Conservation (phyloP, 164 flowering plant species). For the Vitis cinerea region DNA sequence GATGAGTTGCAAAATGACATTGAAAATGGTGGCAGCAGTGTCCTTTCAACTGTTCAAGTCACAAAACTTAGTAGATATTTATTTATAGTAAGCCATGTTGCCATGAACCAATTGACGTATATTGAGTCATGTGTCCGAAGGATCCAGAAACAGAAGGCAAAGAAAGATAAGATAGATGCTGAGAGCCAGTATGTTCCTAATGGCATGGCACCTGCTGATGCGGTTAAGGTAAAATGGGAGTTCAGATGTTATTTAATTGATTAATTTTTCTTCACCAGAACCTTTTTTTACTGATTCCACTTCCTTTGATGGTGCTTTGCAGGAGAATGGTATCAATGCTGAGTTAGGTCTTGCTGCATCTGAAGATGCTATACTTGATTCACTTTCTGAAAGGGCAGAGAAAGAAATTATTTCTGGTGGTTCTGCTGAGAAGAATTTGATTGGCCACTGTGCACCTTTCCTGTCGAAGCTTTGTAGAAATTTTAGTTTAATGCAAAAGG, state of each 20-base stretch:
- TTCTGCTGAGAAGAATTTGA: slow-evolving; percentile 57
- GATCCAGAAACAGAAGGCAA: slow-evolving; percentile 74
- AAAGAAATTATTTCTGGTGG: slow-evolving; percentile 78
- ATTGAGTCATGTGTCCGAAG: slow-evolving; percentile 78
- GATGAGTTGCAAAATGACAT: slow-evolving; percentile 37
- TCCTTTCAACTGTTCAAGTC: slow-evolving; percentile 54
- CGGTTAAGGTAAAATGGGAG: slow-evolving; percentile 38
- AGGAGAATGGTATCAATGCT: slow-evolving; percentile 79
- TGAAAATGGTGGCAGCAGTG: slow-evolving; percentile 20
- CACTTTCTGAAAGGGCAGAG: slow-evolving; percentile 78
- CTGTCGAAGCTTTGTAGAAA: slow-evolving; percentile 87
- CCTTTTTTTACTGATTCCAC: too few relatives aligned
- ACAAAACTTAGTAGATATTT: slow-evolving; percentile 75
- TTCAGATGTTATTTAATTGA: slow-evolving; percentile 1
- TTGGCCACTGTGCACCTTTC: slow-evolving; percentile 79
- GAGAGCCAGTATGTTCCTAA: slow-evolving; percentile 29
- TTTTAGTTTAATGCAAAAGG: slow-evolving; percentile 85
- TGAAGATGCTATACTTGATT: slow-evolving; percentile 83
- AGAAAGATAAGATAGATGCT: slow-evolving; percentile 38
- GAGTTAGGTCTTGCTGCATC: slow-evolving; percentile 91
- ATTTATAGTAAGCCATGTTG: slow-evolving; percentile 78
- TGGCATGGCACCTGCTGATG: slow-evolving; percentile 21
- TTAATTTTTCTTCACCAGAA: too few relatives aligned
- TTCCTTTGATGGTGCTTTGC: slow-evolving; percentile 19
- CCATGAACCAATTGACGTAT: slow-evolving; percentile 85